Percentiles rank a stretch among this genome's conserved stretches.
These are phyloP conservation scores for Fomitopsis pinicola DNA, from an alignment of 1,284 basidiomycete genomes.

Conservation along the genomic window DNA sequence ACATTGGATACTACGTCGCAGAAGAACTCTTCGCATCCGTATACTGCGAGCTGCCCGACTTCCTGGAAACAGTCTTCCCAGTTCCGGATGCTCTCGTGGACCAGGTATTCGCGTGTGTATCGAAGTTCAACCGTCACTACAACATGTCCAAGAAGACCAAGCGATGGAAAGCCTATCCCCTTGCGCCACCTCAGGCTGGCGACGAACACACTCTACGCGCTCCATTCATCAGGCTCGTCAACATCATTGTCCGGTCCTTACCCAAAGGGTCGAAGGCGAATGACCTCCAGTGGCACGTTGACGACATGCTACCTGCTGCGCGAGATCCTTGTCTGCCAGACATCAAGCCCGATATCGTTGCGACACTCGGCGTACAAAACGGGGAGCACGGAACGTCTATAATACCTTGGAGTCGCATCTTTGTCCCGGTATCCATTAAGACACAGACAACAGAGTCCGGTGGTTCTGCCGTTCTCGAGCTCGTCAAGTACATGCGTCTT, in stretches of 20 bases:
- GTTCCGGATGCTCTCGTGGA: background rate
- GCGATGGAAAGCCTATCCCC: conserved; percentile 17
- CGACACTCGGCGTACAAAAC: background rate
- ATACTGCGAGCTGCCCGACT: background rate
- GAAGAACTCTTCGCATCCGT: background rate
- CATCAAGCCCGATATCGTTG: background rate
- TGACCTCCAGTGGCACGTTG: background rate
- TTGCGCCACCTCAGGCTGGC: conserved; percentile 18
- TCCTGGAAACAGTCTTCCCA: background rate
- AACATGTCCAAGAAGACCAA: background rate
- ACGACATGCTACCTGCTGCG: background rate
- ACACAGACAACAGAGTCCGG: background rate
- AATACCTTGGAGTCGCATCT: background rate
- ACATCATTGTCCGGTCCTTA: background rate
- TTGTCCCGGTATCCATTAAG: background rate
- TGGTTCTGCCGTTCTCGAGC: background rate
- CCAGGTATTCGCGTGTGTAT: background rate
- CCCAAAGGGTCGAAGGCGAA: background rate
- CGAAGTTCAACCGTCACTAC: background rate
- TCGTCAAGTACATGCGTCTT: background rate
- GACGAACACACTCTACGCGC: background rate
- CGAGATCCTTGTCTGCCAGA: background rate
- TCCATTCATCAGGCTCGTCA: background rate
- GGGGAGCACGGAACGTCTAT: too few species aligned
- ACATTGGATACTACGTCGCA: too few species aligned